Base-by-base conservation (phyloP, 768 basidiomycete genomes). In the Cystobasidium tubakii region DNA sequence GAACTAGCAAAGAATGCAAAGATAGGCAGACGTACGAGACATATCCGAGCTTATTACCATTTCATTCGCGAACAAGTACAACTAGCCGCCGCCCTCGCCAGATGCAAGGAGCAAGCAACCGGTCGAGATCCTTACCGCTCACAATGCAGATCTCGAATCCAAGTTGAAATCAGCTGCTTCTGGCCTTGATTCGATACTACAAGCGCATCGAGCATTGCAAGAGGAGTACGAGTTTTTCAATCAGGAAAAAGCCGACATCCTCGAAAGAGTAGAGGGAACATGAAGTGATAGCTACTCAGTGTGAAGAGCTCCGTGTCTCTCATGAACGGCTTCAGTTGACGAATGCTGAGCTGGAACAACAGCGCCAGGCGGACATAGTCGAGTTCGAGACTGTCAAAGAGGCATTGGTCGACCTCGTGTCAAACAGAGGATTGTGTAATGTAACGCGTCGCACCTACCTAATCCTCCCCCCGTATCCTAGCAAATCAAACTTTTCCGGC, bases 61-160 rank as follows among this genome's bases (percentile, higher is more conserved):
- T n/a, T n/a, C n/a, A n/a, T n/a, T n/a, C n/a, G n/a, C n/a, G n/a
- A n/a, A n/a, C n/a, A n/a, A n/a, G n/a, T n/a, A n/a, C n/a, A n/a
- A n/a, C n/a, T n/a, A n/a, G n/a, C n/a, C n/a, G n/a, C n/a, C n/a
- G n/a, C n/a, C n/a, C n/a, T n/a, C n/a, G n/a, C n/a, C n/a, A n/a
- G n/a, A n/a, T n/a, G n/a, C n/a, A n/a, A n/a, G n/a, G n/a, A n/a
- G n/a, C n/a, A n/a, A n/a, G n/a, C n/a, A n/a, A n/a, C n/a, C n/a
- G n/a, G n/a, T n/a, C n/a, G n/a, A n/a, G n/a, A n/a, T n/a, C n/a
- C 43, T 67, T n/a, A 67, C 39, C 2, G 66, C 66, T 10, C 66
- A 44, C 25, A 54, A 29, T 50, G 50, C n/a, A n/a, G 44, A 46
- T 53, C 66, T 67, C 27, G 66, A 67, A 53, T 7, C 43, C 10